Percentiles rank a stretch among this genome's conserved stretches.
Evolutionary conservation across 331 rosid species (phyloP).

Genomic region (Acacia pycnantha): DNA sequence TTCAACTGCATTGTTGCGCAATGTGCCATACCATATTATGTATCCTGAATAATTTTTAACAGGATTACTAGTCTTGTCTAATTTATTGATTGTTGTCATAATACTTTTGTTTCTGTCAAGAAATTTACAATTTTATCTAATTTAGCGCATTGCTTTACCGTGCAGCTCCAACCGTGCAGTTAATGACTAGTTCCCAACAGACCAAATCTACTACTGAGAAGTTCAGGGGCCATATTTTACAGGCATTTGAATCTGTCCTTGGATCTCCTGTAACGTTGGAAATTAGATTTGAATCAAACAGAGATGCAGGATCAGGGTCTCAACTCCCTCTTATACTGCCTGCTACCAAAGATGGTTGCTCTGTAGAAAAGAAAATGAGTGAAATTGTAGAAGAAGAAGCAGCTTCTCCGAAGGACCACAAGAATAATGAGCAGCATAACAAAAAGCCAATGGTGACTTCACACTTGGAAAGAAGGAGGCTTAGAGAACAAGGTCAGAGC

Average conservation of each 20-base stretch:
- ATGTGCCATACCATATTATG: not conserved
- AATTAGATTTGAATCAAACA: conserved; percentile 70
- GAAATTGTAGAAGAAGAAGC: conserved; percentile 83
- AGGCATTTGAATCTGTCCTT: conserved; percentile 78
- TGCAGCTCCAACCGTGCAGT: conserved; percentile 95
- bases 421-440: conserved; percentile 43
- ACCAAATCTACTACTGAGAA: conserved; percentile 86
- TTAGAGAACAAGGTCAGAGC: conserved; percentile 62
- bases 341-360: conserved; percentile 44
- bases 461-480: conserved; percentile 36
- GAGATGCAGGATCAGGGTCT: conserved; percentile 44
- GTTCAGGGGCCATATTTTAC: conserved; percentile 70
- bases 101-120: not conserved
- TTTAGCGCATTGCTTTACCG: conserved; percentile 20
- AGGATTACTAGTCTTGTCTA: not conserved
- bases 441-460: conserved; percentile 44
- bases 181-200: conserved; percentile 69
- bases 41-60: not conserved
- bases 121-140: conserved; percentile 19
- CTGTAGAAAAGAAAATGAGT: conserved; percentile 48
- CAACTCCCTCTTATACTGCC: conserved; percentile 57
- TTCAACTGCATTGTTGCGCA: not conserved
- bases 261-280: conserved; percentile 80
- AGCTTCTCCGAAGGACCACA: conserved; percentile 56
- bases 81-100: not conserved